These are phyloP conservation scores for Kwoniella bestiolae DNA, from an alignment of 768 basidiomycete genomes.

Conservation along the genomic window DNA sequence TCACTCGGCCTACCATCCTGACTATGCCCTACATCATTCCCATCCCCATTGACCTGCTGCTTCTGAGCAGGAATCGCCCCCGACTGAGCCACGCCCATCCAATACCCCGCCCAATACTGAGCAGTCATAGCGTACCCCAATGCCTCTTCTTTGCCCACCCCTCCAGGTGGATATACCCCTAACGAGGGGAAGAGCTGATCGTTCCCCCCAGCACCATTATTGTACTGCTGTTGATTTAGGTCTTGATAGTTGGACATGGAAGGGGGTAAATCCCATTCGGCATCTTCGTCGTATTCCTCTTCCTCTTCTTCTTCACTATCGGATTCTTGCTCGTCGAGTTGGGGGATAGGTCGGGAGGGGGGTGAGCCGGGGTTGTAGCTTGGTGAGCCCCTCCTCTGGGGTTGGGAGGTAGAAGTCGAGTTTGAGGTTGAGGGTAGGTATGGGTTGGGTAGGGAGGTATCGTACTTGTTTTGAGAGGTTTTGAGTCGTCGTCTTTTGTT, in stretches of 20 bases:
- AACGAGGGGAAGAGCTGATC: background rate
- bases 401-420: slow-evolving; percentile 3
- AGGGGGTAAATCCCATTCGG: slow-evolving; percentile 5
- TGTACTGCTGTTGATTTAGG: background rate
- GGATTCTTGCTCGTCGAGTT: slow-evolving; percentile 3
- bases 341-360: background rate
- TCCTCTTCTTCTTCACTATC: slow-evolving; percentile 17
- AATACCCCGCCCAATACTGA: slow-evolving; percentile 56
- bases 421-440: slow-evolving; percentile 22
- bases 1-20: background rate
- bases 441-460: slow-evolving; percentile 15
- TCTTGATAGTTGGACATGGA: background rate
- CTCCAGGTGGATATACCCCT: slow-evolving; percentile 4
- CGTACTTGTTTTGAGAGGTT: slow-evolving; percentile 5
- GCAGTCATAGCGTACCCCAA: slow-evolving; percentile 51
- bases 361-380: slow-evolving; percentile 29
- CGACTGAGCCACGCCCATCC: slow-evolving; percentile 52
- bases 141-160: slow-evolving; percentile 37
- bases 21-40: background rate
- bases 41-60: background rate
- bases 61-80: too few relatives aligned
- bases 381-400: slow-evolving; percentile 17
- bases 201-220: slow-evolving; percentile 1
- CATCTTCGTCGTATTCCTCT: slow-evolving; percentile 23
- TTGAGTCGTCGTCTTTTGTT: slow-evolving; percentile 17